Percentiles rank a stretch among this genome's conserved stretches.
Conservation (phyloP, 208 protist genomes). For the Leishmania lainsoni region DNA sequence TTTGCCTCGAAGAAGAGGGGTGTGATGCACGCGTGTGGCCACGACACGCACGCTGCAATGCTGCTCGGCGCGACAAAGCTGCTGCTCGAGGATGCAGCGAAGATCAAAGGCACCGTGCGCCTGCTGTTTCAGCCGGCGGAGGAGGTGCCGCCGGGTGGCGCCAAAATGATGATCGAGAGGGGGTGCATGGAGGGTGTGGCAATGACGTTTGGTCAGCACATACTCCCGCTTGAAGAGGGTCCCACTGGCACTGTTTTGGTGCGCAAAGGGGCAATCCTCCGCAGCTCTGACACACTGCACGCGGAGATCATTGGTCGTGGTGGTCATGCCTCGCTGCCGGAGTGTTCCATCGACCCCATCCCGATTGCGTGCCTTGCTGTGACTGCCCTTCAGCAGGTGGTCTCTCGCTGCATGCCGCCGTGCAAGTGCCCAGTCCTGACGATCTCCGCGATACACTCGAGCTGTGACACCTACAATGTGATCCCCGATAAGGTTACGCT, state of each 20-base stretch:
- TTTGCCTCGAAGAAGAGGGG: constrained; percentile 58
- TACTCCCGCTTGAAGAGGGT: constrained; percentile 23
- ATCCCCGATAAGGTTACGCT: constrained; percentile 53
- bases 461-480: constrained; percentile 60
- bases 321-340: constrained; percentile 65
- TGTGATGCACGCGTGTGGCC: constrained; percentile 72
- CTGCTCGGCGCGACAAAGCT: constrained; percentile 60
- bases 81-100: constrained; percentile 41
- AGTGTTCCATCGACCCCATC: constrained; percentile 56
- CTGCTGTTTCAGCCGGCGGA: constrained; percentile 80
- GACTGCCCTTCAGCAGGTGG: constrained; percentile 52
- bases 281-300: constrained; percentile 36
- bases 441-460: constrained; percentile 38
- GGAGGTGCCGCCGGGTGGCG: constrained; percentile 61
- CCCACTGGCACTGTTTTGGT: constrained; percentile 27
- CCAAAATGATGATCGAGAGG: constrained; percentile 46
- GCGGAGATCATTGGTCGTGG: constrained; percentile 46
- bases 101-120: constrained; percentile 66
- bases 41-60: constrained; percentile 69
- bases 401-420: constrained; percentile 47
- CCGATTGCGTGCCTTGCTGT: constrained; percentile 45
- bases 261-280: constrained; percentile 30
- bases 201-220: constrained; percentile 57
- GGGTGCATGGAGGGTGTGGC: constrained; percentile 61
- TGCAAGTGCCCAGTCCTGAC: constrained; percentile 49